Evolutionary conservation across 345 rosid genomes (phyloP).

Genomic region (Acer yangbiense): DNA sequence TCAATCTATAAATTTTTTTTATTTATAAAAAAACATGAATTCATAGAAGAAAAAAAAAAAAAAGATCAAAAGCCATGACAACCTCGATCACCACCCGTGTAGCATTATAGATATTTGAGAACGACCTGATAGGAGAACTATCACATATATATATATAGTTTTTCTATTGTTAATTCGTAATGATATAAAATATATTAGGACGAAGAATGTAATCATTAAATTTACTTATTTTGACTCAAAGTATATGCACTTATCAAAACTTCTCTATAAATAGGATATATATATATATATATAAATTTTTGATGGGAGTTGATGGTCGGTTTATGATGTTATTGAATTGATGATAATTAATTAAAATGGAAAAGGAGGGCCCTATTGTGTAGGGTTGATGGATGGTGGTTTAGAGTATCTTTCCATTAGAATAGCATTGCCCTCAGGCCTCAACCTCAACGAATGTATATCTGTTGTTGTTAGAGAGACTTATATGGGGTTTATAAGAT

Average conservation of each 20-base stretch:
- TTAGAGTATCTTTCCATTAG: not conserved
- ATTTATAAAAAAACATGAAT: not conserved
- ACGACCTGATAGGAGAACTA: no score
- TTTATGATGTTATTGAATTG: not conserved
- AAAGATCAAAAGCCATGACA: not conserved
- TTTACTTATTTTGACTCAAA: no score
- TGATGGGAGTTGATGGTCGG: not conserved
- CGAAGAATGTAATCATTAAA: no score
- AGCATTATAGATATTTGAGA: not conserved
- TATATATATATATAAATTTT: not conserved
- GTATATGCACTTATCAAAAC: no score
- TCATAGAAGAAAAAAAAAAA: not conserved
- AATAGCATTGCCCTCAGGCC: not conserved
- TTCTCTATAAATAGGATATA: no score
- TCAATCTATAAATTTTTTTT: no score
- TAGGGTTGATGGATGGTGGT: not conserved
- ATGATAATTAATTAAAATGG: not conserved
- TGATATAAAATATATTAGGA: no score
- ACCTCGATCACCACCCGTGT: conserved; percentile 15
- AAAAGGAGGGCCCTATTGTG: not conserved
- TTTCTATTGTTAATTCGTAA: no score
- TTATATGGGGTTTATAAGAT: no score
- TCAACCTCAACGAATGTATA: not conserved
- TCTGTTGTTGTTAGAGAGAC: not conserved
- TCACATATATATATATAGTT: no score